Evolutionary conservation across 768 basidiomycete genomes (phyloP).

Genomic region (Mycena sanguinolenta): DNA sequence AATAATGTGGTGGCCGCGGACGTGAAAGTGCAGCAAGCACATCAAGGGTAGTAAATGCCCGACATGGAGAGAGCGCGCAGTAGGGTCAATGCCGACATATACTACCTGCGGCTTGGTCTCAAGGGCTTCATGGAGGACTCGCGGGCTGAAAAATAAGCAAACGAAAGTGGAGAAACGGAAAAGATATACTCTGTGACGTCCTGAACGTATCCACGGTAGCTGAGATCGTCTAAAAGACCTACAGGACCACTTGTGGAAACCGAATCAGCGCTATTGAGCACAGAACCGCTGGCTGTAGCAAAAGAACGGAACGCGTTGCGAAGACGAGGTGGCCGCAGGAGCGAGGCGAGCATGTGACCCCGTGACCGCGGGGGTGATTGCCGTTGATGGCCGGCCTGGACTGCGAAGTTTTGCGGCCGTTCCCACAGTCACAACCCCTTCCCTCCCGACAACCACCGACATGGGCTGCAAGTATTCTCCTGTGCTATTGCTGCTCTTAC

Average conservation of each 20-base stretch:
- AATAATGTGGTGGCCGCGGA: slow-evolving; percentile 86
- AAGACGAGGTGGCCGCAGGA: slow-evolving; percentile 1
- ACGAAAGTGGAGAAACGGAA: slow-evolving; percentile 1
- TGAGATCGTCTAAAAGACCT: slow-evolving; percentile 58
- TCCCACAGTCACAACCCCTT: background rate
- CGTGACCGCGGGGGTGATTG: slow-evolving; percentile 1
- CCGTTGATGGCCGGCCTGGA: background rate
- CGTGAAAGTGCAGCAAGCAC: slow-evolving; percentile 87
- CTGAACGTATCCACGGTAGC: slow-evolving; percentile 61
- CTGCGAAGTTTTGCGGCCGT: background rate
- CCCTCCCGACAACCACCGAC: slow-evolving; percentile 50
- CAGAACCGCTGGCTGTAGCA: slow-evolving; percentile 11
- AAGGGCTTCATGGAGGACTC: slow-evolving; percentile 55
- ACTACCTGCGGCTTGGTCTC: slow-evolving; percentile 62
- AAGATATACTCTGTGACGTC: slow-evolving; percentile 57
- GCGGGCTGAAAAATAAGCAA: slow-evolving; percentile 50
- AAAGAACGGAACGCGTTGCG: slow-evolving; percentile 2
- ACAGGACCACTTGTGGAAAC: slow-evolving; percentile 7
- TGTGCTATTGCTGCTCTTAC: slow-evolving; percentile 29
- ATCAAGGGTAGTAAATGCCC: slow-evolving; percentile 94
- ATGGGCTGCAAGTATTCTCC: slow-evolving; percentile 84
- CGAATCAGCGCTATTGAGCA: background rate
- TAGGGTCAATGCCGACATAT: slow-evolving; percentile 95
- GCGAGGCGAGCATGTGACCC: background rate
- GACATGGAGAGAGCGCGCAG: slow-evolving; percentile 89